A percentile compares a stretch with the other conserved stretches of the same genome.
phyloP scores from a whole-genome alignment of 495 filamentous ascomycete genomes.

The Tricharina praecox region DNA sequence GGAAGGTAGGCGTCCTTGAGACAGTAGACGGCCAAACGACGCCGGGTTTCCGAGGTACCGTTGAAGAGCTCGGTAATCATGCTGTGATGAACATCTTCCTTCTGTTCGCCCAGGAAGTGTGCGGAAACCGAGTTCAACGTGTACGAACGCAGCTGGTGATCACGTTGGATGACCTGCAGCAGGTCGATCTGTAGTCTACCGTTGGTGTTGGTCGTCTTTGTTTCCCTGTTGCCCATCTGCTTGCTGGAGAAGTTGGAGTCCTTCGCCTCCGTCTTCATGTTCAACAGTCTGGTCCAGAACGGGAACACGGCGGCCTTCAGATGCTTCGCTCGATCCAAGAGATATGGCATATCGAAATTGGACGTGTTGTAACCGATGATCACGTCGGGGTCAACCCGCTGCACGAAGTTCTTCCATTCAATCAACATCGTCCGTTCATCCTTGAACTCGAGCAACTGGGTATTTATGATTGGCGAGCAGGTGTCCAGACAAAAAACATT shows the following conservation, averaged over 20 bases:
- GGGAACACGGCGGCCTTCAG: slow-evolving; percentile 61
- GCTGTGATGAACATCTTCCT: slow-evolving; percentile 95
- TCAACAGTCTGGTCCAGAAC: slow-evolving; percentile 63
- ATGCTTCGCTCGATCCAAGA: slow-evolving; percentile 74
- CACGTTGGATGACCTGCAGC: slow-evolving; percentile 79
- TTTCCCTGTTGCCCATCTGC: slow-evolving; percentile 95
- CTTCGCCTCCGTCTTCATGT: slow-evolving; percentile 45
- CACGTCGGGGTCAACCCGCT: slow-evolving; percentile 86
- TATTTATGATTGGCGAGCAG: slow-evolving; percentile 84
- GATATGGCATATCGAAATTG: slow-evolving; percentile 98
- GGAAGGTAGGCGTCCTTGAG: slow-evolving; percentile 95
- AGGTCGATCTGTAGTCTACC: slow-evolving; percentile 87
- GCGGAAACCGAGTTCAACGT: slow-evolving; percentile 92
- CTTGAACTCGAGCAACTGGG: slow-evolving; percentile 69
- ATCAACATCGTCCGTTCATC: slow-evolving; percentile 72
- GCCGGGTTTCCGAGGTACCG: slow-evolving; percentile 76
- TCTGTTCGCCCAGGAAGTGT: slow-evolving; percentile 95
- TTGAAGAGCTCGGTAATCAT: slow-evolving; percentile 99
- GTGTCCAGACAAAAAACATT: slow-evolving; percentile 92
- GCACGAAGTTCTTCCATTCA: slow-evolving; percentile 74
- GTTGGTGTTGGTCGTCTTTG: slow-evolving; percentile 82
- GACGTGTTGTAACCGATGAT: slow-evolving; percentile 98
- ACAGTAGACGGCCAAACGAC: slow-evolving; percentile 87
- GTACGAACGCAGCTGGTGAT: slow-evolving; percentile 89
- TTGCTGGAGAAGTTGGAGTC: slow-evolving; percentile 87